Conservation (phyloP, 805 yeast species). For the Phaffomyces thermotolerans region DNA sequence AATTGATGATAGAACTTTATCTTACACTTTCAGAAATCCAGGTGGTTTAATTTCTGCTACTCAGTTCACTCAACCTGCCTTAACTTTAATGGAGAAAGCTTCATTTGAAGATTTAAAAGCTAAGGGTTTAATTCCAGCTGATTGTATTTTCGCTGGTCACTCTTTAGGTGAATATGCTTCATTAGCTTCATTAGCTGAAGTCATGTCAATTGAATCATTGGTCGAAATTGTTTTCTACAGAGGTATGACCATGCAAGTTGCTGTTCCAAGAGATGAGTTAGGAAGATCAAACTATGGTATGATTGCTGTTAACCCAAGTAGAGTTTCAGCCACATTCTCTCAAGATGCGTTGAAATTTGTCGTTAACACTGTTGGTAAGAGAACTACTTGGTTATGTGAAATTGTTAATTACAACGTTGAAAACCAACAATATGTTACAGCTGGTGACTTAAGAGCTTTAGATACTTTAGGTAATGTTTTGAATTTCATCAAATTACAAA, state of each 20-base stretch:
- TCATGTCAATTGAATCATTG: conserved; percentile 95
- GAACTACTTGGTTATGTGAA: conserved; percentile 91
- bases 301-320: conserved; percentile 97
- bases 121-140: conserved; percentile 90
- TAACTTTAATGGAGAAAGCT: conserved; percentile 98
- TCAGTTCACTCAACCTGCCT: conserved; percentile 98
- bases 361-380: conserved; percentile 75
- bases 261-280: conserved; percentile 91
- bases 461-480: conserved; percentile 90
- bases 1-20: conserved; percentile 72
- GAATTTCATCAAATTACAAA: conserved; percentile 88
- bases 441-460: conserved; percentile 95
- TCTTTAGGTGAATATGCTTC: conserved; percentile 99
- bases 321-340: conserved; percentile 80
- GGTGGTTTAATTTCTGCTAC: conserved; percentile 95
- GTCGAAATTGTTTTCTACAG: conserved; percentile 98
- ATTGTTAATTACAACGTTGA: conserved; percentile 98
- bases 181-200: conserved; percentile 92
- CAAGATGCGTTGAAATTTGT: conserved; percentile 94
- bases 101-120: conserved; percentile 95
- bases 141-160: conserved; percentile 97
- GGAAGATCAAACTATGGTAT: conserved; percentile 99
- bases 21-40: conserved; percentile 85
- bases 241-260: conserved; percentile 99
- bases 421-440: conserved; percentile 96